Conservation (phyloP, 176 grass and related monocot species). For the Dendrocalamus sinicus region DNA sequence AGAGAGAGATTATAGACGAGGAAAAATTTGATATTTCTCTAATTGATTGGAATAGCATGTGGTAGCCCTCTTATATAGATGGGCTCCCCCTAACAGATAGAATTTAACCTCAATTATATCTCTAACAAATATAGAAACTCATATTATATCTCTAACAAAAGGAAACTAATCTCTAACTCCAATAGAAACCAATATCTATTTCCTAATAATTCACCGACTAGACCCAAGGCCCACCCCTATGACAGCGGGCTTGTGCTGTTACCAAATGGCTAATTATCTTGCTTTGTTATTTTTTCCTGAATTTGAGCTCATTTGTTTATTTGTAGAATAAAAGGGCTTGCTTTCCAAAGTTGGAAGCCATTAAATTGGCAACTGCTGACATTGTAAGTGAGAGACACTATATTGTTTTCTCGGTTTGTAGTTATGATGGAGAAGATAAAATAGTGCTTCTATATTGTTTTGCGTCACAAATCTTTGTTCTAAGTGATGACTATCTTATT, state of each 20-base stretch:
- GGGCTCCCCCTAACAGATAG: too few relatives aligned
- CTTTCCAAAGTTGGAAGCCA: constrained; percentile 91
- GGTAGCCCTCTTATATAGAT: too few relatives aligned
- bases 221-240: too few relatives aligned
- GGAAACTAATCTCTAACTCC: too few relatives aligned
- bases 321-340: constrained; percentile 79
- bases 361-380: constrained; percentile 82
- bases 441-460: not conserved
- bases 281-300: not conserved
- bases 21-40: too few relatives aligned
- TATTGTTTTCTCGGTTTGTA: constrained; percentile 29
- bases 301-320: constrained; percentile 37
- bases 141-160: too few relatives aligned
- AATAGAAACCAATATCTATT: too few relatives aligned
- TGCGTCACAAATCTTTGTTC: constrained; percentile 5
- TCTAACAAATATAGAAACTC: too few relatives aligned
- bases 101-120: too few relatives aligned
- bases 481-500: constrained; percentile 35
- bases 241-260: not conserved
- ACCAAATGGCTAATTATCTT: constrained; percentile 24
- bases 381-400: constrained; percentile 66
- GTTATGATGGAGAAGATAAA: constrained; percentile 36
- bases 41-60: too few relatives aligned
- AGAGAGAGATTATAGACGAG: too few relatives aligned
- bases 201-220: too few relatives aligned